These are phyloP conservation scores for Rhizopus delemar DNA, from an alignment of 371 early-diverging fungal species.

Conservation along the genomic window DNA sequence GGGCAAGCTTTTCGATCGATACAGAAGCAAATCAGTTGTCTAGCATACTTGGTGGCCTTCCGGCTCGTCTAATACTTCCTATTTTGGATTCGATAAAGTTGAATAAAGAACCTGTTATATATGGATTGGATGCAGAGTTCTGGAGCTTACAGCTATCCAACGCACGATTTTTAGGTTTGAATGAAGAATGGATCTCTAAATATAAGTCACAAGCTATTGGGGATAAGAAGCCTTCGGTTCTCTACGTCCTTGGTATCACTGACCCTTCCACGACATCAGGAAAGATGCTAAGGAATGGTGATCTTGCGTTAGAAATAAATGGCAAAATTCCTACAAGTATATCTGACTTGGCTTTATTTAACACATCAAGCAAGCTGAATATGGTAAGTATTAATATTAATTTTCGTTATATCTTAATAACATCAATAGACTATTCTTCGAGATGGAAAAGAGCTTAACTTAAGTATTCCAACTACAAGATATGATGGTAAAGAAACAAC, in stretches of 20 bases:
- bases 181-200: conserved; percentile 69
- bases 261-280: conserved; percentile 57
- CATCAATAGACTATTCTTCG: conserved; percentile 54
- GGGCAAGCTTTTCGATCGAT: conserved; percentile 73
- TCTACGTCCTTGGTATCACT: conserved; percentile 70
- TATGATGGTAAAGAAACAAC: conserved; percentile 59
- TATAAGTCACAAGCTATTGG: conserved; percentile 65
- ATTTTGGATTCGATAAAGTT: conserved; percentile 37
- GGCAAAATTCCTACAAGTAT: conserved; percentile 65
- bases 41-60: conserved; percentile 63
- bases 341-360: conserved; percentile 18
- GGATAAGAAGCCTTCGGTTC: conserved; percentile 49
- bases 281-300: conserved; percentile 69
- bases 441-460: conserved; percentile 47
- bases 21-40: conserved; percentile 53
- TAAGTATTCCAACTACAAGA: conserved; percentile 58
- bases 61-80: conserved; percentile 35
- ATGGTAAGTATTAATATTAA: conserved; percentile 9
- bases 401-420: neutral
- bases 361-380: conserved; percentile 7
- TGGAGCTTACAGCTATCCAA: conserved; percentile 76
- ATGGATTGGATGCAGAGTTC: conserved; percentile 72
- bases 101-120: conserved; percentile 43
- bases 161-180: conserved; percentile 78
- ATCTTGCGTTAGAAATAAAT: conserved; percentile 76